phyloP scores from a whole-genome alignment of 129 eudicot species.

The Erigeron canadensis region DNA sequence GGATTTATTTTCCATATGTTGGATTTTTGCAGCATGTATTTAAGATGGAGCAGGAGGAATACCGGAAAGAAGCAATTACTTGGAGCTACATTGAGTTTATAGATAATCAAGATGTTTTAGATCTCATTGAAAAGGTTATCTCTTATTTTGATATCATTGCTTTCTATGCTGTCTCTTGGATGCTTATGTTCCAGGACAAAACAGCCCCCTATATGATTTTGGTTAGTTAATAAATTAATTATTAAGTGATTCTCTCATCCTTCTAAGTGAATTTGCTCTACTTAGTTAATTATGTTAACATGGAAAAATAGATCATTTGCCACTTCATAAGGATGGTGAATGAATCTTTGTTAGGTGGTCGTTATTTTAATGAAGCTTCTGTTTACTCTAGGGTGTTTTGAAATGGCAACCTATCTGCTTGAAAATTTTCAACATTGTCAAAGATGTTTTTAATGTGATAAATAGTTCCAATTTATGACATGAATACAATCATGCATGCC shows the following conservation, averaged over 20 bases:
- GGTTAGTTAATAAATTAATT: too few species aligned
- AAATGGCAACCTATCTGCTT: constrained; percentile 13
- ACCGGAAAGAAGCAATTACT: constrained; percentile 76
- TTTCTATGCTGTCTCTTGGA: constrained; percentile 11
- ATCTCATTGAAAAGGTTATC: constrained; percentile 90
- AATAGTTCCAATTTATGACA: background rate
- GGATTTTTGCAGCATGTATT: constrained; percentile 76
- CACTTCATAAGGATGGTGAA: background rate
- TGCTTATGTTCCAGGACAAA: background rate
- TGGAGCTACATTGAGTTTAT: constrained; percentile 99
- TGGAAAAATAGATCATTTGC: constrained; percentile 11
- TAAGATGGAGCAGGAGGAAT: constrained; percentile 99
- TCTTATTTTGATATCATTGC: constrained; percentile 13
- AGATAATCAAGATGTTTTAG: constrained; percentile 96
- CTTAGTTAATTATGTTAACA: background rate
- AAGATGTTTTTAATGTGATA: background rate
- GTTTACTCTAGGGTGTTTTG: constrained; percentile 8
- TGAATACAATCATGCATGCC: background rate
- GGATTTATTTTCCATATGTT: constrained; percentile 8
- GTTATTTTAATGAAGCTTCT: constrained; percentile 7
- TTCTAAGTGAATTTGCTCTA: background rate
- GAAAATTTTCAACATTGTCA: background rate
- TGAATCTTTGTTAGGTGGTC: background rate
- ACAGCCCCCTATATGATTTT: too few species aligned
- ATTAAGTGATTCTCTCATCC: too few species aligned